Evolutionary conservation across 768 basidiomycete genomes (phyloP).

Genomic region (Leucocoprinus leucothites): DNA sequence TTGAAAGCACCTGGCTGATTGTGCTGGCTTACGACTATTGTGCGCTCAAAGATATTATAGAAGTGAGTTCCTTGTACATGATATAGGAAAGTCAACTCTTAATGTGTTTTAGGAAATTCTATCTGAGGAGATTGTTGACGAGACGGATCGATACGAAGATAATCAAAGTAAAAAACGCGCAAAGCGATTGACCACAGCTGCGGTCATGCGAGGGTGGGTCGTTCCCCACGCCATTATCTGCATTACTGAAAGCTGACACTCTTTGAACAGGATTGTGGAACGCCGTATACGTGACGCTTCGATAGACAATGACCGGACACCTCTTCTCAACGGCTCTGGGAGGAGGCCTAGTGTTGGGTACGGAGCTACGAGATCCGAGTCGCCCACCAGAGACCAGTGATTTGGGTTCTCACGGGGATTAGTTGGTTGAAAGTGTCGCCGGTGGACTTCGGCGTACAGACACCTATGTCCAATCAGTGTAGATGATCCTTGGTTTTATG

Average conservation of each 20-base stretch:
- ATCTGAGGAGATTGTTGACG: slow-evolving; percentile 93
- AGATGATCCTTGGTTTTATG: slow-evolving; percentile 17
- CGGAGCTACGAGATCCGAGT: background rate
- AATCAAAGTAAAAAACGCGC: slow-evolving; percentile 79
- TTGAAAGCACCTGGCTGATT: slow-evolving; percentile 5
- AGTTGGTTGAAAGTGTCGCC: too few species aligned
- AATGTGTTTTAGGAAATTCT: slow-evolving; percentile 72
- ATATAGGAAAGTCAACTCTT: slow-evolving; percentile 7
- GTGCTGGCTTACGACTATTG: background rate
- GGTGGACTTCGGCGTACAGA: too few species aligned
- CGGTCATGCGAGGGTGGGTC: slow-evolving; percentile 75
- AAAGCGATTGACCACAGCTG: slow-evolving; percentile 65
- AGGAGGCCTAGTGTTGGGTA: background rate
- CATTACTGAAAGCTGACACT: too few species aligned
- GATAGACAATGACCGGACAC: background rate
- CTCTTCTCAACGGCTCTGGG: background rate
- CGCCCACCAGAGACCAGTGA: too few species aligned
- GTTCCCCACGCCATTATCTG: background rate
- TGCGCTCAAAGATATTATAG: slow-evolving; percentile 62
- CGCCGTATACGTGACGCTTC: background rate
- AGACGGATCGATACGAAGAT: slow-evolving; percentile 88
- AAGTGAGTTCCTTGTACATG: slow-evolving; percentile 33
- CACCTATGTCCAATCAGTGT: too few species aligned
- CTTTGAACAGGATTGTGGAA: background rate
- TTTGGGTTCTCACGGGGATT: too few species aligned